Percentiles rank a stretch among this genome's conserved stretches.
Evolutionary conservation across 2,329 filamentous ascomycete genomes (phyloP).

Genomic region (Aureobasidium zeae): DNA sequence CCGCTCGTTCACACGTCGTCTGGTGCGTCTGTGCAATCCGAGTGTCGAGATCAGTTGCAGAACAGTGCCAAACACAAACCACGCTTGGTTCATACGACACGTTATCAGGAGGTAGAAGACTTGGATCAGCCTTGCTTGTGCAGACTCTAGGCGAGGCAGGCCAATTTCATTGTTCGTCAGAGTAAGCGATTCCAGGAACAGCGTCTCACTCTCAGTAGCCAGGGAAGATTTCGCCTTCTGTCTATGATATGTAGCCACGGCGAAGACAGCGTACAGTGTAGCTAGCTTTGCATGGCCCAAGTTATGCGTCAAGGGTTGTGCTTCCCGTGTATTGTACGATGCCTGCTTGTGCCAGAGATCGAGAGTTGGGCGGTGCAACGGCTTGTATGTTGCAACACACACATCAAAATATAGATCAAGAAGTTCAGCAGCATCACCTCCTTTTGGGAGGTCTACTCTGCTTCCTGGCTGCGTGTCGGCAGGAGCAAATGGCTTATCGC

Average conservation of each 20-base stretch:
- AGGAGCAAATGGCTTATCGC: slow-evolving; percentile 7
- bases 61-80: slow-evolving; percentile 26
- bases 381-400: slow-evolving; percentile 51
- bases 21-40: slow-evolving; percentile 16
- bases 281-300: slow-evolving; percentile 9
- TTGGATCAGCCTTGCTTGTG: slow-evolving; percentile 19
- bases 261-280: background rate
- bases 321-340: background rate
- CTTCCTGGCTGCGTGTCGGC: background rate
- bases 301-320: background rate
- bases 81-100: slow-evolving; percentile 26
- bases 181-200: background rate
- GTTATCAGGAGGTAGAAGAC: slow-evolving; percentile 19
- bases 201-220: background rate
- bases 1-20: slow-evolving; percentile 29
- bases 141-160: slow-evolving; percentile 15
- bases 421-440: slow-evolving; percentile 27
- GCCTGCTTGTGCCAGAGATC: slow-evolving; percentile 34
- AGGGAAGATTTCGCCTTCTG: background rate
- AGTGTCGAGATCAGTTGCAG: slow-evolving; percentile 19
- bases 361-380: slow-evolving; percentile 47
- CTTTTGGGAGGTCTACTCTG: background rate
- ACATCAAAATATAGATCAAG: slow-evolving; percentile 51
- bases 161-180: slow-evolving; percentile 15
- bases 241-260: background rate